Evolutionary conservation across 1,284 basidiomycete species (phyloP), one percentile per base, ranked within the genome.

Genomic region (Ustilago hordei): DNA sequence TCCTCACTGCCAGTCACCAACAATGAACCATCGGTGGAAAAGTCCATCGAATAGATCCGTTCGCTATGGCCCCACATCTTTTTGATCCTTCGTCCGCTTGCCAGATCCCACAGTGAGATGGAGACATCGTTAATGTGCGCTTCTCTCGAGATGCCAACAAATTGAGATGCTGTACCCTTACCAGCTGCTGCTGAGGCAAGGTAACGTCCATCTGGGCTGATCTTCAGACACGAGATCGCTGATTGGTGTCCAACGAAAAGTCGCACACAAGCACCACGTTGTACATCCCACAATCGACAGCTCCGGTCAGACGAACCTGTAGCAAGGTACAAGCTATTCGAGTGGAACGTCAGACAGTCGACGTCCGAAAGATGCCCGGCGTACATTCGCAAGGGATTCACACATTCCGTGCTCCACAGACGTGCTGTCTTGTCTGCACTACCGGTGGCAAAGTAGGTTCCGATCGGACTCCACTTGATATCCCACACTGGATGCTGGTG

Each of bases 401-500:
- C 91, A 61, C 95, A 89, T 85, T 99, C 97, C 3, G 95, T 95
- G 36, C 93, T 94, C 97, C 97, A 99, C 50, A 99, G 89, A 78
- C 96, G 90, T 0, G 97, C 97, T 2, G 97, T 98, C 72, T 94
- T 89, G 87, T 99, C 97, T 57, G 96, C 89, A 84, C 94, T 95
- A 6, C 91, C 95, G 12, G 94, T 96, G 0, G 96, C 96, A 87
- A 99, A 99, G 87, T 99, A 98, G n/a, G 96, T 91, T 6, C 97
- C 96, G 88, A 94, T 91, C 8, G 96, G 95, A 77, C 93, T 95
- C 97, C 97, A 99, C 85, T 98, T 92, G 9, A 97, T 94, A 81
- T 98, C 95, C 97, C 97, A 99, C 0, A 99, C 92, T 0, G 97
- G 95, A 86, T 97, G 95, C 85, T 96, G 92, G 84, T 99, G 97